Percentiles rank a stretch among this genome's conserved stretches.
Evolutionary conservation across 768 basidiomycete species (phyloP).

Genomic region (Boletus reticuloceps): DNA sequence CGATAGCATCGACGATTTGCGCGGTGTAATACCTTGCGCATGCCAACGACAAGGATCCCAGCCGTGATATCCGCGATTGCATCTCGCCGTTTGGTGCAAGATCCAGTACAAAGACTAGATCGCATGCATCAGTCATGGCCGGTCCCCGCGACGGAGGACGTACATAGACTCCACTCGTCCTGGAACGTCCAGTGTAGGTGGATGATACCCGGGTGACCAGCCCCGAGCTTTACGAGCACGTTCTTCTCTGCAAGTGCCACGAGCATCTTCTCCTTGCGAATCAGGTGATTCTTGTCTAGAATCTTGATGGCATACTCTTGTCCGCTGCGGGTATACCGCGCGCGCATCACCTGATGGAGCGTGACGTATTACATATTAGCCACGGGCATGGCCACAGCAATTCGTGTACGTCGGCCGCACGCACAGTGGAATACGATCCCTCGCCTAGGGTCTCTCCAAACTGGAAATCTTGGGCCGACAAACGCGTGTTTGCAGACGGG

Average conservation of each 20-base stretch:
- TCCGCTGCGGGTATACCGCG: constrained; percentile 50
- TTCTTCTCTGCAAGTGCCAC: constrained; percentile 82
- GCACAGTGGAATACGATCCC: constrained; percentile 79
- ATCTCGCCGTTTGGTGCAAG: constrained; percentile 76
- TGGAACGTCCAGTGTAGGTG: constrained; percentile 83
- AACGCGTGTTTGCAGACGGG: constrained; percentile 43
- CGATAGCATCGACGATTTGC: constrained; percentile 84
- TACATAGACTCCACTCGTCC: constrained; percentile 81
- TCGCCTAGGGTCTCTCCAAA: constrained; percentile 76
- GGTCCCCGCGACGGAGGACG: constrained; percentile 28
- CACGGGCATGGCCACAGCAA: constrained; percentile 7
- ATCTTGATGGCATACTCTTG: constrained; percentile 77
- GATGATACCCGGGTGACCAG: constrained; percentile 78
- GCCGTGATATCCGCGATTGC: constrained; percentile 63
- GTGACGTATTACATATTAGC: constrained; percentile 9
- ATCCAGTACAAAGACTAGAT: constrained; percentile 74
- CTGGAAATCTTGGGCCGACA: constrained; percentile 61
- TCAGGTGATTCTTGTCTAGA: constrained; percentile 80
- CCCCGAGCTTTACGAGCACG: constrained; percentile 60
- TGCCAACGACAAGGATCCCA: constrained; percentile 81
- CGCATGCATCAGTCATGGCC: constrained; percentile 2
- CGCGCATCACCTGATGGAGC: constrained; percentile 52
- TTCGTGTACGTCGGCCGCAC: constrained; percentile 24
- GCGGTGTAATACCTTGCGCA: constrained; percentile 87
- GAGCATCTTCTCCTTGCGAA: constrained; percentile 72